Evolutionary conservation across 768 basidiomycete species (phyloP), one percentile per base, ranked within the genome.

Genomic region (Leccinum disarticulatum): DNA sequence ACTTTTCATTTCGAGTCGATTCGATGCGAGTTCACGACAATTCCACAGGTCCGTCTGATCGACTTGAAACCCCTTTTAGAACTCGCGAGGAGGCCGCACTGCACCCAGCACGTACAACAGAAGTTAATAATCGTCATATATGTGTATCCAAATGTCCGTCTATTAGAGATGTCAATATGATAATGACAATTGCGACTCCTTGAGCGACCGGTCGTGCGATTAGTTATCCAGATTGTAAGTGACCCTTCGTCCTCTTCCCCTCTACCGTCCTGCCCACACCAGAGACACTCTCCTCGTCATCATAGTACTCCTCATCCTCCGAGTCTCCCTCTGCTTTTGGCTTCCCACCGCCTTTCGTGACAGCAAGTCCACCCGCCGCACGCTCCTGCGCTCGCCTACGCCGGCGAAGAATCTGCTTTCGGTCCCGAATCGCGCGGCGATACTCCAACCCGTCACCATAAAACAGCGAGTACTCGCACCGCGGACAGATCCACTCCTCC

Each of bases 401-500:
- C 55, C 90, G 76, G 67, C 79, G 80, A 64, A 95, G 77, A 51
- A 95, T 87, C 80, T 87, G 88, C 78, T 91, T 92, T 61, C 93
- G 76, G 64, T 80, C 86, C 73, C 85, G 77, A 60, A 93, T 77
- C 47, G 87, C 88, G 49, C 81, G 77, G 62, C 83, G 79, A 71
- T 90, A 87, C 56, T 79, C 82, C 56, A 75, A 59, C 43, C 90
- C 90, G 54, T 89, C 88, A n/a, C 93, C 93, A 71, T 90, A 98
- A 73, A 96, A 95, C 58, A 98, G 70, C 59, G 86, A 81, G 72
- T 94, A 95, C 76, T 98, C 96, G 78, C 96, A 98, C 67, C 90
- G 91, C 62, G 90, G 84, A 71, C 96, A 98, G 59, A 98, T 87
- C 88, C 92, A 97, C 72, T 98, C 96, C 25, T 97, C 93, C 35